Base-by-base conservation (phyloP, 441 rosid species). In the Populus hybrid region DNA sequence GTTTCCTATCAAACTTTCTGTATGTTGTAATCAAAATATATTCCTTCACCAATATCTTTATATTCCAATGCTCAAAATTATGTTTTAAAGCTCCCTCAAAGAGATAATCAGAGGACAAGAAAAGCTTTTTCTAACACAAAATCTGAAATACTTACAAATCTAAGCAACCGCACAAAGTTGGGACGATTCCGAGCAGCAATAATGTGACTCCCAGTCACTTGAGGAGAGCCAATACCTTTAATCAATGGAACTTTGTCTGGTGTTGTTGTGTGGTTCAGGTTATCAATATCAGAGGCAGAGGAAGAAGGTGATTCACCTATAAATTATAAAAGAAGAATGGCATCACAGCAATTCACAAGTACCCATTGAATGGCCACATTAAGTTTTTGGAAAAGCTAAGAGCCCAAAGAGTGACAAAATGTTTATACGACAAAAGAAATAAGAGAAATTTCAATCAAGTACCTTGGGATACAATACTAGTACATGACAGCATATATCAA, bases 261-360 rank as follows among this genome's bases (percentile, higher is more conserved):
- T 68, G 85, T 75, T 75, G 82, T 85, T 82, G 85, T 90, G 83
- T 88, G 85, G 79, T 84, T 86, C 78, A 91, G 83, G 85, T 88
- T 92, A 80, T 95, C 99, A 46, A 91, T 81, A 83, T 95, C 99
- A 21, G 99, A 95, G 78, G 93, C 91, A 35, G 97, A 94, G 30
- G 99, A 94, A 40, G 98, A 92, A 16, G 99, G 97, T 69, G 97
- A 94, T 80, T 94, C 98, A 78, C 97, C 98, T 95, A 85, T 71
- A 71, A 74, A 84, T 84, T 35, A 71, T 14, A 24, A 71, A 68
- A 71, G n/a, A 71, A 66, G 53, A 19, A 67, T 68, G 79, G 50
- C 40, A 78, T 78, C 71, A 83, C 35, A 76, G 53, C 75, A 76
- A 75, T 67, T 67, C 75, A 68, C 32, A 30, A 81, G 35, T 57